Evolutionary conservation across 2,329 filamentous ascomycete species (phyloP), one percentile per base, ranked within the genome.

Genomic region (Stagonosporopsis tanaceti): DNA sequence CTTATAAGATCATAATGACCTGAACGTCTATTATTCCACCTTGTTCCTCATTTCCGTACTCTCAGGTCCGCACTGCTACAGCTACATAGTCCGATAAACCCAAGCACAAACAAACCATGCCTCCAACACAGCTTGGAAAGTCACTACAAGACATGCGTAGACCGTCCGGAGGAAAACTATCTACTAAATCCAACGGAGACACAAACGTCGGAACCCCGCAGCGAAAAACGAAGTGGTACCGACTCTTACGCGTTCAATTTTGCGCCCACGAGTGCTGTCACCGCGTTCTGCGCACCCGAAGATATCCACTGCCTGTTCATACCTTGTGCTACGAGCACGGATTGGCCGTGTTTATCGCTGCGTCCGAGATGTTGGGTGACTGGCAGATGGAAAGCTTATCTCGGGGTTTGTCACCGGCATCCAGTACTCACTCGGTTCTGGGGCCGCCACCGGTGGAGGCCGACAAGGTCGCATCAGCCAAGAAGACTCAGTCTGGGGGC

Each of bases 261-360:
- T 53, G 50, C 37, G 12, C 27, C n/a, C 37, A 34, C 24, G n/a
- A 47, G 17, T 2, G 42, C 11, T 41, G 35, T 34, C 34, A 41
- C 28, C 37, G 42, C 27, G 6, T 47, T 6, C 4, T 27, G n/a
- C 20, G 22, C 34, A n/a, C n/a, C 2, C 9, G 4, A 14, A 3
- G 35, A 4, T 7, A 25, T 5, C 7, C 14, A 28, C 17, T 11
- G 11, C 25, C 17, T 22, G 9, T 28, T 15, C 20, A 47, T 9
- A 46, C 28, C 14, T 38, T 51, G 24, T 51, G 41, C 37, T 17
- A n/a, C 4, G 24, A 47, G 6, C 47, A 57, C 24, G 28, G 6
- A 15, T 7, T 37, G 28, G 3, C 24, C 1, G 6, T 51, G 14
- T 12, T 14, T 7, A 27, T 15, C 9, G 35, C 41, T 35, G 28